Conservation (phyloP, 2,329 filamentous ascomycete genomes). For the Diaporthe capsici region DNA sequence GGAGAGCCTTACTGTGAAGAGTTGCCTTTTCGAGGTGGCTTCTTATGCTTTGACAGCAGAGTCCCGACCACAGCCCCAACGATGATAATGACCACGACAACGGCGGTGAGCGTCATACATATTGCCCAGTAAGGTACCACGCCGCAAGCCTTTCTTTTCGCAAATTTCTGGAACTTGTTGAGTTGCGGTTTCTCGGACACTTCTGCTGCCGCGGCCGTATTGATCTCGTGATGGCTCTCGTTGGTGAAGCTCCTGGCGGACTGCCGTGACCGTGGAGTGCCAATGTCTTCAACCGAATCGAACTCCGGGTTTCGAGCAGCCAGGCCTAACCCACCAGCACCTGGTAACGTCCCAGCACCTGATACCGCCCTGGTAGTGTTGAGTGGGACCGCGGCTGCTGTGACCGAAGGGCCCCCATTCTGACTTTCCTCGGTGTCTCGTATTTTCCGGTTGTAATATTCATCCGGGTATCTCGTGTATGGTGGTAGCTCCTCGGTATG, state of each 20-base stretch:
- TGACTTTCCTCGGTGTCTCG: slow-evolving; percentile 47
- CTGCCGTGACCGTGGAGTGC: slow-evolving; percentile 63
- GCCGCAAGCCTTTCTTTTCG: slow-evolving; percentile 69
- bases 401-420: slow-evolving; percentile 18
- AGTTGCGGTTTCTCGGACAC: slow-evolving; percentile 63
- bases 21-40: slow-evolving; percentile 43
- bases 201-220: slow-evolving; percentile 59
- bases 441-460: slow-evolving; percentile 71
- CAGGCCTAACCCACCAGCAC: slow-evolving; percentile 73
- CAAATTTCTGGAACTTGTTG: slow-evolving; percentile 67
- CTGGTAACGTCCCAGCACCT: slow-evolving; percentile 68
- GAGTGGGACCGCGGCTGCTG: slow-evolving; percentile 27
- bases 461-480: slow-evolving; percentile 90
- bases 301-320: slow-evolving; percentile 75
- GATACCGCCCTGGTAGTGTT: slow-evolving; percentile 52
- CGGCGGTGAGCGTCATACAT: slow-evolving; percentile 61
- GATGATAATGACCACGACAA: slow-evolving; percentile 68
- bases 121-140: slow-evolving; percentile 75
- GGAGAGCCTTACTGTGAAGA: slow-evolving; percentile 46
- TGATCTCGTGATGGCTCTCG: slow-evolving; percentile 67
- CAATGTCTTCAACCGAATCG: slow-evolving; percentile 69
- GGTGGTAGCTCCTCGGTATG: slow-evolving; percentile 93
- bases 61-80: slow-evolving; percentile 71
- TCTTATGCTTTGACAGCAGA: slow-evolving; percentile 54
- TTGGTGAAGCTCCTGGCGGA: slow-evolving; percentile 67